These are phyloP conservation scores for Casaregolazyma suthepensis DNA, from an alignment of 1,139 yeast species.

Conservation along the genomic window DNA sequence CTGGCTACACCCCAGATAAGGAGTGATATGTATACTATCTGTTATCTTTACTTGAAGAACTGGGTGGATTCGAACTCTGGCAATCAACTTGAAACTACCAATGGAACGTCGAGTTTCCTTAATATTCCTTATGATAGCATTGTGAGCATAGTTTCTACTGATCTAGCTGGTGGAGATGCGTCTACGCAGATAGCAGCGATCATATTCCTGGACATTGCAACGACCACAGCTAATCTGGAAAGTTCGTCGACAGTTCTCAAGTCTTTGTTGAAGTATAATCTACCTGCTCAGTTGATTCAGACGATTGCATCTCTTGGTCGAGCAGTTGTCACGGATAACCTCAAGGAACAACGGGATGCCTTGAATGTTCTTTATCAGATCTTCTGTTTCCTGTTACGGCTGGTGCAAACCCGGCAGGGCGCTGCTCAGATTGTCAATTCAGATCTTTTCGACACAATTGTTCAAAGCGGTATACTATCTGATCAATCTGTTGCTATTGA, in stretches of 20 bases:
- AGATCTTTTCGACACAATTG: conserved; percentile 1
- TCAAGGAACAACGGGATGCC: conserved; percentile 47
- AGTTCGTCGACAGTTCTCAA: conserved; percentile 56
- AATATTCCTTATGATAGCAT: conserved; percentile 56
- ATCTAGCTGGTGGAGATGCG: conserved; percentile 77
- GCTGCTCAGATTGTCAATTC: conserved; percentile 65
- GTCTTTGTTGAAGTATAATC: conserved; percentile 56
- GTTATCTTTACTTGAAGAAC: conserved; percentile 51
- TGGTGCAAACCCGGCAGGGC: conserved; percentile 72
- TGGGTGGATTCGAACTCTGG: conserved; percentile 1
- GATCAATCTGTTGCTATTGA: conserved; percentile 38
- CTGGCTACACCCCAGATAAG: conserved; percentile 62
- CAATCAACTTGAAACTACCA: conserved; percentile 8
- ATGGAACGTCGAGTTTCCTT: conserved; percentile 39
- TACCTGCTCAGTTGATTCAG: conserved; percentile 57
- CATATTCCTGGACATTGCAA: conserved; percentile 60
- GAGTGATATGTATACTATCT: conserved; percentile 70
- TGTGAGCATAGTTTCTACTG: conserved; percentile 63
- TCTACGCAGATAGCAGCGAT: conserved; percentile 71
- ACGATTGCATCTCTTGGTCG: conserved; percentile 67
- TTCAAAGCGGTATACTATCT: conserved; percentile 51
- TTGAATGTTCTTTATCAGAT: conserved; percentile 71
- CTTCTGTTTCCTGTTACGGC: conserved; percentile 59
- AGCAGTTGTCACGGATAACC: conserved; percentile 36
- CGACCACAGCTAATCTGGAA: conserved; percentile 47